These are phyloP conservation scores for Nemania diffusa DNA, from an alignment of 2,329 filamentous ascomycete species.

Conservation along the genomic window DNA sequence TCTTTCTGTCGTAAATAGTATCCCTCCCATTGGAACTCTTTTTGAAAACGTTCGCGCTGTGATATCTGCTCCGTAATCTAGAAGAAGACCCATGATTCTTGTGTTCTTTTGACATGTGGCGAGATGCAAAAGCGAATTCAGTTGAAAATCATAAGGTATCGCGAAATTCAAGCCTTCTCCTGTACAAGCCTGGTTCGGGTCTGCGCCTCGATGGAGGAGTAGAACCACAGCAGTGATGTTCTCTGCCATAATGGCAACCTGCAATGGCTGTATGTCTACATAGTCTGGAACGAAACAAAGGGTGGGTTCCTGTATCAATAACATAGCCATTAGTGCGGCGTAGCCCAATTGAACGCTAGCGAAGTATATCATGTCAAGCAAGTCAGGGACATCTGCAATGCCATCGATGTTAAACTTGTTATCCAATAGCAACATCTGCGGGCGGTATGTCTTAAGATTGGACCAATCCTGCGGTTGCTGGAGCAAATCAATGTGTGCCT, in stretches of 20 bases:
- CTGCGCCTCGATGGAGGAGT: neutral
- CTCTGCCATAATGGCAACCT: constrained; percentile 1
- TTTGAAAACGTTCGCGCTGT: no score
- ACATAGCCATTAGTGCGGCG: neutral
- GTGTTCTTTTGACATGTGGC: neutral
- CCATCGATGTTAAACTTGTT: neutral
- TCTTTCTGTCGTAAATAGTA: no score
- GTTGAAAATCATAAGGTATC: neutral
- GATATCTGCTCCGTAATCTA: no score
- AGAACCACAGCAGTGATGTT: neutral
- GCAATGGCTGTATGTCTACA: neutral
- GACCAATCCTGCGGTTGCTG: neutral
- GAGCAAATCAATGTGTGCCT: neutral
- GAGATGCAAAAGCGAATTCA: neutral
- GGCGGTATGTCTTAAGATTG: neutral
- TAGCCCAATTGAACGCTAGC: neutral
- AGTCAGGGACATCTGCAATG: neutral
- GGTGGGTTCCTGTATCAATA: neutral
- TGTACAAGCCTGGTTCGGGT: no score
- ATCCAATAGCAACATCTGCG: neutral
- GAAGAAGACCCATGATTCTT: neutral
- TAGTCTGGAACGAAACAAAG: neutral
- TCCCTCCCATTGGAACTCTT: neutral
- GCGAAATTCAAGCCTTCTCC: no score
- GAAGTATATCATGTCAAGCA: neutral